Evolutionary conservation across 805 yeast species (phyloP), one percentile per base, ranked within the genome.

Genomic region (Candida ponderosae): DNA sequence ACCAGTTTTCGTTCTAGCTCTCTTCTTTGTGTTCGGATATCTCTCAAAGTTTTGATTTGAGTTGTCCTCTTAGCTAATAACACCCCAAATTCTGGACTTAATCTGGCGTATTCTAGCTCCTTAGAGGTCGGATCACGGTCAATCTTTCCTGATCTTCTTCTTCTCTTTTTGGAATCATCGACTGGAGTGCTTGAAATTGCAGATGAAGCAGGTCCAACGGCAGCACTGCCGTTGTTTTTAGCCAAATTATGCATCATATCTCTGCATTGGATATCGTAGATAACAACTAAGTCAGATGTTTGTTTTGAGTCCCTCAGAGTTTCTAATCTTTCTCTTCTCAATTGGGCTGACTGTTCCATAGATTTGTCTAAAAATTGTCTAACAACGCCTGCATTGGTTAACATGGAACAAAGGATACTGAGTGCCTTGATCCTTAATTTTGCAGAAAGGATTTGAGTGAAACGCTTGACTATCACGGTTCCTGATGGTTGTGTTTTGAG

Each of bases 261-360:
- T 31, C 60, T 48, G 19, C 58, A 51, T 26, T 65, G 69, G 37
- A 66, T 72, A 31, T 72, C 71, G 5, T 66, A 46, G 29, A 48
- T 57, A 38, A 66, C 70, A 3, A 79, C 76, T 29, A 59, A 60
- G 29, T 84, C 93, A 19, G 66, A 57, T 0, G 66, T 55, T 1
- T 48, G 39, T 49, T 77, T 80, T 47, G 72, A 68, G 39, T 82
- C 89, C 43, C 81, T 71, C 26, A 76, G 68, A 28, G 67, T 62
- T 36, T 85, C 94, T 29, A 81, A 60, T 43, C 87, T 68, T 37
- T 75, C 79, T 42, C 88, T 70, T 48, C 94, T 72, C 21, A 81
- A 53, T 19, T 62, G 61, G 0, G 84, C 68, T 1, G 81, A 66
- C 24, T 73, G 74, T 18, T 81, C 93, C 57, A 81, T 65, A 42